Conservation (phyloP, 2,329 filamentous ascomycete species). For the Aspergillus fischeri region DNA sequence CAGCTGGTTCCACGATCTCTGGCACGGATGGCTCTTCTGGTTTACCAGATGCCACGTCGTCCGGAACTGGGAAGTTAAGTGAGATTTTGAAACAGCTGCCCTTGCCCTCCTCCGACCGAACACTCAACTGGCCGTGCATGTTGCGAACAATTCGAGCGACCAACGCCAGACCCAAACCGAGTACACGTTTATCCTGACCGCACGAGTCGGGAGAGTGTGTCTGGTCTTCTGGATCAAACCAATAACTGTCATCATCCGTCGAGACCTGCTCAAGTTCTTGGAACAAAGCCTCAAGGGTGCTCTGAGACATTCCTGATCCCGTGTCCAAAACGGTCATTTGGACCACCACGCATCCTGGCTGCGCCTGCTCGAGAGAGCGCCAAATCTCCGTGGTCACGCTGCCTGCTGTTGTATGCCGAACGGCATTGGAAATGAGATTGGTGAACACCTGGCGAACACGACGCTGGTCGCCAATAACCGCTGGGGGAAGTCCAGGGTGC, state of each 20-base stretch:
- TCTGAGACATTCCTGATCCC: constrained; percentile 59
- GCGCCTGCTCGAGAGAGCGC: constrained; percentile 42
- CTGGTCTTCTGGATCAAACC: constrained; percentile 31
- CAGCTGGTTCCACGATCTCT: constrained; percentile 21
- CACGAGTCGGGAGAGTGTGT: constrained; percentile 1
- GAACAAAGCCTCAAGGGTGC: constrained; percentile 58
- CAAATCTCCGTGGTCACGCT: constrained; percentile 68
- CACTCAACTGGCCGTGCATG: constrained; percentile 80
- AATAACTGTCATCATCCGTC: constrained; percentile 48
- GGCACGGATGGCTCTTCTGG: neutral
- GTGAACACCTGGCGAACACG: constrained; percentile 76
- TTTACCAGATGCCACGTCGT: constrained; percentile 7
- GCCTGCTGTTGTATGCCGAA: constrained; percentile 69
- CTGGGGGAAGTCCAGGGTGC: constrained; percentile 62
- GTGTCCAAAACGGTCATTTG: constrained; percentile 76
- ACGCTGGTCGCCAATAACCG: constrained; percentile 73
- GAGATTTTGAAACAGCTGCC: constrained; percentile 80
- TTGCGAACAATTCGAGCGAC: constrained; percentile 79
- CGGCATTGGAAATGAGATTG: constrained; percentile 79
- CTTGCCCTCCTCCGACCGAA: constrained; percentile 78
- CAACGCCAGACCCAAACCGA: constrained; percentile 80
- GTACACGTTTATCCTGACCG: constrained; percentile 41
- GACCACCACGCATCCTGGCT: constrained; percentile 57
- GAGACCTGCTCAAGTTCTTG: constrained; percentile 64
- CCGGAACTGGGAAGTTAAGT: constrained; percentile 66